These are phyloP conservation scores for Dissophora globulifera DNA, from an alignment of 192 early-diverging fungal genomes.

Conservation along the genomic window DNA sequence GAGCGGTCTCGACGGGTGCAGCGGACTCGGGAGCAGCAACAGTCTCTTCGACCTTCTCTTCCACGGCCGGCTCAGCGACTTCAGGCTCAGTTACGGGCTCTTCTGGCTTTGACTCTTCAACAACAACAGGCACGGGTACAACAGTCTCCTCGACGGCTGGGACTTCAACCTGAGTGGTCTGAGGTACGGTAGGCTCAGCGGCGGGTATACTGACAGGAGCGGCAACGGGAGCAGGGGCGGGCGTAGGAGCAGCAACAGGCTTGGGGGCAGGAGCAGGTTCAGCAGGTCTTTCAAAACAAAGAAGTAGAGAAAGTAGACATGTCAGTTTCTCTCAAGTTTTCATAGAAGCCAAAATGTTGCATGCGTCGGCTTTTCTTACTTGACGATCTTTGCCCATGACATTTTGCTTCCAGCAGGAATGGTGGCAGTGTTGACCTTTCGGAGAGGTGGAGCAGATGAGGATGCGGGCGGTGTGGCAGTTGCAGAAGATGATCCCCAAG, in stretches of 20 bases:
- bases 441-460: constrained; percentile 22
- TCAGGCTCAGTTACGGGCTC: constrained; percentile 7
- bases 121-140: constrained; percentile 15
- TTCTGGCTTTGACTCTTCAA: constrained; percentile 14
- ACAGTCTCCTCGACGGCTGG: constrained; percentile 28
- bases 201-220: constrained; percentile 56
- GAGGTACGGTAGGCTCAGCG: constrained; percentile 17
- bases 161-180: constrained; percentile 19
- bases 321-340: too few relatives aligned
- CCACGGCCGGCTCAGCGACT: constrained; percentile 37
- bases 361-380: constrained; percentile 57
- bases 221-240: constrained; percentile 39
- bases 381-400: constrained; percentile 74
- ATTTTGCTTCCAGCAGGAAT: constrained; percentile 53
- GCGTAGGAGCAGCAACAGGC: constrained; percentile 39
- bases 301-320: not conserved
- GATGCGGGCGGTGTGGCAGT: too few relatives aligned
- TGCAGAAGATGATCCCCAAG: constrained; percentile 15
- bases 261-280: constrained; percentile 57
- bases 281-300: constrained; percentile 16
- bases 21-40: not conserved
- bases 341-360: too few relatives aligned
- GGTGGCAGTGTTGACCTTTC: constrained; percentile 51
- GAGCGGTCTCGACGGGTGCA: constrained; percentile 24
- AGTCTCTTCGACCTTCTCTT: constrained; percentile 17